phyloP scores from a whole-genome alignment of 2,329 filamentous ascomycete genomes.

The Apiospora koreana region DNA sequence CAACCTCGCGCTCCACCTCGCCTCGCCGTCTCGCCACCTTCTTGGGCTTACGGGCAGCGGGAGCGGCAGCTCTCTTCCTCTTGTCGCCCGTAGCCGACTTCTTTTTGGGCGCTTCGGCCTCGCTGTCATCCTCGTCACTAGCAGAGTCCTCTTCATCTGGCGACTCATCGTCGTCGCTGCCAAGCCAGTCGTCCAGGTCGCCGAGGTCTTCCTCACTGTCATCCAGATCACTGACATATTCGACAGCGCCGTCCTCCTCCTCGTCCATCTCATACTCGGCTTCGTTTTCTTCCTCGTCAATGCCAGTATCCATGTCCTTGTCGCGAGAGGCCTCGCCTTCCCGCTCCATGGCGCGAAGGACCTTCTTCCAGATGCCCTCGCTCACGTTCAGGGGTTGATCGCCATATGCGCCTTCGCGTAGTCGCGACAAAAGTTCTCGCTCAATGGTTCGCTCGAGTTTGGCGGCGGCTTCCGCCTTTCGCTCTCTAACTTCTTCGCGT shows the following conservation, averaged over 20 bases:
- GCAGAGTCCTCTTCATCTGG: constrained; percentile 60
- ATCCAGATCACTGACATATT: constrained; percentile 91
- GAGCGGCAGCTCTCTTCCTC: constrained; percentile 38
- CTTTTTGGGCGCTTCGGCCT: constrained; percentile 58
- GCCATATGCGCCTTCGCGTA: constrained; percentile 91
- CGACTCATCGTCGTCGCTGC: constrained; percentile 64
- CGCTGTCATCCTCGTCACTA: constrained; percentile 58
- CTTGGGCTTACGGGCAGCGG: constrained; percentile 49
- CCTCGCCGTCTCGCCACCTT: constrained; percentile 59
- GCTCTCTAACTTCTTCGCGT: constrained; percentile 73
- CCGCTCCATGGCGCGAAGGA: constrained; percentile 85
- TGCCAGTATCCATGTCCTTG: constrained; percentile 84
- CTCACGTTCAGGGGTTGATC: constrained; percentile 94
- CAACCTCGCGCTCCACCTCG: constrained; percentile 79
- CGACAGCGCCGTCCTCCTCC: constrained; percentile 74
- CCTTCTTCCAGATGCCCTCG: constrained; percentile 95
- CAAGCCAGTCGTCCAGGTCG: constrained; percentile 92
- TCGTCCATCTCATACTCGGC: constrained; percentile 67
- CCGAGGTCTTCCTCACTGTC: constrained; percentile 78
- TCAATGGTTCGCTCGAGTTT: constrained; percentile 97
- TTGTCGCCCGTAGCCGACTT: constrained; percentile 50
- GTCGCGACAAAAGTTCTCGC: constrained; percentile 85
- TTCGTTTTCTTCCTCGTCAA: constrained; percentile 72
- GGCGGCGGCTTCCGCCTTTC: constrained; percentile 78
- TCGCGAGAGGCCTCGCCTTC: constrained; percentile 81